Evolutionary conservation across 305 asterid genomes (phyloP).

Genomic region (Rubia peregrina): DNA sequence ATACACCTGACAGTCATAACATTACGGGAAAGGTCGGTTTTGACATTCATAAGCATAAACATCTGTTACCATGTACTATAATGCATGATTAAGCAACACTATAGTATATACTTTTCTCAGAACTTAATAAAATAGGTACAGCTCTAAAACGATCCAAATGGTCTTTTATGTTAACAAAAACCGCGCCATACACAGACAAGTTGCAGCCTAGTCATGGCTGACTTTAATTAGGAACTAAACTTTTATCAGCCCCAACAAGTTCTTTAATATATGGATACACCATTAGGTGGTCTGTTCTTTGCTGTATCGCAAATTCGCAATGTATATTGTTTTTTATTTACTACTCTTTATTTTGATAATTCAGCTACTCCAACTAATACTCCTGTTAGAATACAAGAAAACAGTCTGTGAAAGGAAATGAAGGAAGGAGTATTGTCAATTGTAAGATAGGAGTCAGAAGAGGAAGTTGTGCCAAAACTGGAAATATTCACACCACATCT

Average conservation of each 20-base stretch:
- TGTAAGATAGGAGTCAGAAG: background rate
- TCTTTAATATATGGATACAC: background rate
- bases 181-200: background rate
- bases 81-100: background rate
- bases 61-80: background rate
- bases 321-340: no score
- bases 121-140: background rate
- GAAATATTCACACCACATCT: background rate
- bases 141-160: background rate
- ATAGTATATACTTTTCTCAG: background rate
- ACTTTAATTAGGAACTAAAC: background rate
- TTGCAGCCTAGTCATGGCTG: background rate
- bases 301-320: background rate
- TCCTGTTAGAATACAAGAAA: background rate
- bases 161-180: background rate
- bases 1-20: background rate
- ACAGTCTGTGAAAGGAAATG: background rate
- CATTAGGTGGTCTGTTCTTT: background rate
- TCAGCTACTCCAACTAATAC: background rate
- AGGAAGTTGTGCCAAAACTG: background rate
- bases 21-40: background rate
- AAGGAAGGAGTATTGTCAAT: background rate
- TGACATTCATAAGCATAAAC: background rate
- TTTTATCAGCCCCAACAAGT: background rate
- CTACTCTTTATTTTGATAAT: background rate